Evolutionary conservation across 441 rosid genomes (phyloP).

Genomic region (Manihot esculenta): DNA sequence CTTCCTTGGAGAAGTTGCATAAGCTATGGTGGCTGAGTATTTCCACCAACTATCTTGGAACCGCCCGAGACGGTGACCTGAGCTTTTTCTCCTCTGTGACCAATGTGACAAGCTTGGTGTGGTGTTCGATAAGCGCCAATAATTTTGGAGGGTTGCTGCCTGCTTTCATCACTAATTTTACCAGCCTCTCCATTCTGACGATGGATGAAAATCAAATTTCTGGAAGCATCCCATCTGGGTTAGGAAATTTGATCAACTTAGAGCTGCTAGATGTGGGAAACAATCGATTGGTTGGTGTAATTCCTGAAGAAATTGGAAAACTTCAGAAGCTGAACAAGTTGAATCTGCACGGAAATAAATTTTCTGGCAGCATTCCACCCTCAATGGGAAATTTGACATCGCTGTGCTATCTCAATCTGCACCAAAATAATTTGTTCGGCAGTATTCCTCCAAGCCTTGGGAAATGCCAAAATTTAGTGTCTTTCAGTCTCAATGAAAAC

Average conservation of each 20-base stretch:
- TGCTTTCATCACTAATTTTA: slow-evolving; percentile 8
- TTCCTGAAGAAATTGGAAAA: slow-evolving; percentile 21
- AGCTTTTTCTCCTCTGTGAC: slow-evolving; percentile 9
- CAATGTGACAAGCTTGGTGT: slow-evolving; percentile 9
- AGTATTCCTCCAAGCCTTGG: slow-evolving; percentile 14
- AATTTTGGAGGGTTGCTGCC: slow-evolving; percentile 13
- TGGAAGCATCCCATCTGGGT: slow-evolving; percentile 1
- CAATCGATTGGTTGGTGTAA: background rate
- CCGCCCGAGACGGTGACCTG: slow-evolving; percentile 6
- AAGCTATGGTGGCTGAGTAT: slow-evolving; percentile 19
- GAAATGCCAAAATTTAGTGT: slow-evolving; percentile 7
- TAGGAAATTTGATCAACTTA: slow-evolving; percentile 14
- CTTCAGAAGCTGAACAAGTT: background rate
- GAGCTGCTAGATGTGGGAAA: background rate
- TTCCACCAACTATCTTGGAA: slow-evolving; percentile 16
- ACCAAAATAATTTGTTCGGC: slow-evolving; percentile 4
- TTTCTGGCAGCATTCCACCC: slow-evolving; percentile 18
- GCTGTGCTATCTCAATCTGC: slow-evolving; percentile 5
- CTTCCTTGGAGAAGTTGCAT: slow-evolving; percentile 15
- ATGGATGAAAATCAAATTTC: background rate
- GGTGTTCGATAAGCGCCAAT: background rate
- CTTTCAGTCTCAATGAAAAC: too few relatives aligned
- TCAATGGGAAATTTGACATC: slow-evolving; percentile 21
- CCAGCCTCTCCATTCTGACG: slow-evolving; percentile 2
- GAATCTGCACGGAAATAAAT: background rate